A percentile compares a stretch with the other conserved stretches of the same genome.
Conservation (phyloP, 306 rosid genomes). For the Castanopsis chinensis region DNA sequence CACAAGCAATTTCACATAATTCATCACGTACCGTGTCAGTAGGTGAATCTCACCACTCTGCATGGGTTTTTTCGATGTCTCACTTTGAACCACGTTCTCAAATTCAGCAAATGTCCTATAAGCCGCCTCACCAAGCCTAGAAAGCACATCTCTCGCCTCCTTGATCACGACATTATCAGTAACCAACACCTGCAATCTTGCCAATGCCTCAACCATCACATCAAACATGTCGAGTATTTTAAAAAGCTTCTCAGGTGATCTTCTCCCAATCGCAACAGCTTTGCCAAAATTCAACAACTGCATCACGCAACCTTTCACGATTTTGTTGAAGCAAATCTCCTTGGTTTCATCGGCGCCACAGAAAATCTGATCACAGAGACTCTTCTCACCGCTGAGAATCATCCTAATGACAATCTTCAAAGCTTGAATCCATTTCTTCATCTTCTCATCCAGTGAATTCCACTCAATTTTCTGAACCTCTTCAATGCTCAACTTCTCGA, state of each 20-base stretch:
- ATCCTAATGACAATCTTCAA: constrained; percentile 67
- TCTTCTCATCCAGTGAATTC: constrained; percentile 75
- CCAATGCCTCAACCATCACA: constrained; percentile 55
- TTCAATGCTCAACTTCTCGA: constrained; percentile 83
- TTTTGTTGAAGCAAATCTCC: constrained; percentile 68
- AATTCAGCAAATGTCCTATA: constrained; percentile 80
- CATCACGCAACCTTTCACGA: too few species aligned
- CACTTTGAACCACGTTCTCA: constrained; percentile 68
- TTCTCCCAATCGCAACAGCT: constrained; percentile 70
- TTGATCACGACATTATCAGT: constrained; percentile 49
- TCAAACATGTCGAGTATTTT: constrained; percentile 94
- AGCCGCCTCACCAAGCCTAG: constrained; percentile 69
- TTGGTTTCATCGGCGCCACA: constrained; percentile 50
- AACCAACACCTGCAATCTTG: constrained; percentile 61
- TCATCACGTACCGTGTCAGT: constrained; percentile 80
- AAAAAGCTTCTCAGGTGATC: constrained; percentile 87
- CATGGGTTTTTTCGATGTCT: constrained; percentile 64
- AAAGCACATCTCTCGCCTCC: constrained; percentile 69
- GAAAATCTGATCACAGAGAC: constrained; percentile 67
- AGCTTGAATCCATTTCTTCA: constrained; percentile 93
- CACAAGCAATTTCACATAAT: constrained; percentile 67
- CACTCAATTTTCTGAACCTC: constrained; percentile 81
- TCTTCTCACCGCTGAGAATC: constrained; percentile 65
- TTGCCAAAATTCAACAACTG: neutral
- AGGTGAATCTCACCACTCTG: constrained; percentile 84